A percentile compares a stretch with the other conserved stretches of the same genome.
phyloP scores from a whole-genome alignment of 176 grass and related monocot genomes.

The Eragrostis nindensis region DNA sequence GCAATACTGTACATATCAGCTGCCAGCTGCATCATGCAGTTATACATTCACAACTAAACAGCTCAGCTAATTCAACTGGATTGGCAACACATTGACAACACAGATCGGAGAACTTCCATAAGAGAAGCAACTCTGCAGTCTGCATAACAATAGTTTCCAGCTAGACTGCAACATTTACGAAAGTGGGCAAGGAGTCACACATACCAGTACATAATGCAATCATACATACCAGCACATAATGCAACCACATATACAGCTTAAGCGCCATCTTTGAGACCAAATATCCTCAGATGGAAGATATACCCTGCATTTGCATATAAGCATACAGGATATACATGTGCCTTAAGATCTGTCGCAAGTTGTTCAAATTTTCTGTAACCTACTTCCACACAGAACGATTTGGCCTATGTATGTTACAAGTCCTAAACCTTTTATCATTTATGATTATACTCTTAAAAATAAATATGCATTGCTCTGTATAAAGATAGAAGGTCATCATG shows the following conservation, averaged over 20 bases:
- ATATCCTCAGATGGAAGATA: constrained; percentile 5
- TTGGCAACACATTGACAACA: too few relatives aligned
- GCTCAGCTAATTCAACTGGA: constrained; percentile 2
- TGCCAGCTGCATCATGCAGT: not conserved
- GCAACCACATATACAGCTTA: not conserved
- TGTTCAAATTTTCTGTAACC: constrained; percentile 12
- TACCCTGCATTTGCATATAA: not conserved
- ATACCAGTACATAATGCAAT: too few relatives aligned
- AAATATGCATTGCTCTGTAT: not conserved
- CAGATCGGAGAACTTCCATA: constrained; percentile 23
- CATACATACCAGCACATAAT: not conserved
- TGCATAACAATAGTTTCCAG: not conserved
- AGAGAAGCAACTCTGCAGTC: not conserved
- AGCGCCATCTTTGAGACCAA: not conserved
- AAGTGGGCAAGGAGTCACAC: not conserved
- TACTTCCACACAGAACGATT: not conserved
- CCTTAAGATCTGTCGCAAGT: not conserved
- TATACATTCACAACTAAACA: not conserved
- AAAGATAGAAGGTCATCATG: not conserved
- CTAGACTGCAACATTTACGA: constrained; percentile 16
- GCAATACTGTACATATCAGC: constrained; percentile 16
- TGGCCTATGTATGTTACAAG: not conserved
- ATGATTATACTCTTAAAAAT: not conserved
- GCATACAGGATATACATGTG: not conserved
- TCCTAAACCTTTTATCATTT: constrained; percentile 1